A percentile compares a stretch with the other conserved stretches of the same genome.
Evolutionary conservation across 345 rosid genomes (phyloP).

Genomic region (Bruguiera parviflora): DNA sequence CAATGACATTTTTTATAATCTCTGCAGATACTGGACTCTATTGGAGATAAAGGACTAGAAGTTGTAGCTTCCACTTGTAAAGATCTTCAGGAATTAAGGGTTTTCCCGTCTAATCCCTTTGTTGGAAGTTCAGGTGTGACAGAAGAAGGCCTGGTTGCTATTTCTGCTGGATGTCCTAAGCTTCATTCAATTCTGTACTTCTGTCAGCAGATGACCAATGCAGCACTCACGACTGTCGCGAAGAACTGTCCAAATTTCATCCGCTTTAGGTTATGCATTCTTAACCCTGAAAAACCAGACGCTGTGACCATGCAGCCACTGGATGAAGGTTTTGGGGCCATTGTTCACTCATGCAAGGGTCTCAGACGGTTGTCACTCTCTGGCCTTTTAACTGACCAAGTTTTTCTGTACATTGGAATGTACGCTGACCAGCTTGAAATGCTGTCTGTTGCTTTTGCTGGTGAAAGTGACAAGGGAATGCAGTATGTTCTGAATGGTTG

Average conservation of each 20-base stretch:
- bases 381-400: conserved; percentile 75
- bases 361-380: conserved; percentile 68
- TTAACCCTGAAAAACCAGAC: conserved; percentile 73
- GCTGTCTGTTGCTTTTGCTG: conserved; percentile 95
- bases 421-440: conserved; percentile 82
- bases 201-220: conserved; percentile 96
- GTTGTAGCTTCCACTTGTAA: conserved; percentile 76
- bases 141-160: conserved; percentile 80
- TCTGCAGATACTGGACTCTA: conserved; percentile 81
- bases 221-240: conserved; percentile 78
- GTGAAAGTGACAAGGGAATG: conserved; percentile 85
- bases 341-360: conserved; percentile 71
- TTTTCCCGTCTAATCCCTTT: conserved; percentile 79
- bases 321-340: conserved; percentile 97
- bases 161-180: conserved; percentile 78
- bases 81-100: conserved; percentile 81
- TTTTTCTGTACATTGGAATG: conserved; percentile 84
- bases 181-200: conserved; percentile 83
- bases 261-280: conserved; percentile 76
- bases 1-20: conserved; percentile 10
- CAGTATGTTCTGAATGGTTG: conserved; percentile 80
- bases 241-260: conserved; percentile 78
- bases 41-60: conserved; percentile 83
- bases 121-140: conserved; percentile 64
- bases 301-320: conserved; percentile 61